Conservation (phyloP, 1,284 basidiomycete genomes). For the Caloboletus firmus region DNA sequence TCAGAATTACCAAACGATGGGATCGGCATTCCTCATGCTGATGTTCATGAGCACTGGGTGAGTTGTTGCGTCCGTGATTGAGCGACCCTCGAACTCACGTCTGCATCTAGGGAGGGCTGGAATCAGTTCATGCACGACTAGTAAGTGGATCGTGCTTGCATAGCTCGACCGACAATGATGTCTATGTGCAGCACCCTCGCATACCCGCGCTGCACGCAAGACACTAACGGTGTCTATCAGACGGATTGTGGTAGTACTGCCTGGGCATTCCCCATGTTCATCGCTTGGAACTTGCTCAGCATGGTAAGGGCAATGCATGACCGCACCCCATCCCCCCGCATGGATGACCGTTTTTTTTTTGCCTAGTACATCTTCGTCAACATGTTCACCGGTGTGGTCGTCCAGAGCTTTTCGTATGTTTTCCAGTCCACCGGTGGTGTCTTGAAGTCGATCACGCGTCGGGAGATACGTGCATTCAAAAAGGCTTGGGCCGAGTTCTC, state of each 20-base stretch:
- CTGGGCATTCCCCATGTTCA: slow-evolving; percentile 90
- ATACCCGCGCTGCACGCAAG: slow-evolving; percentile 80
- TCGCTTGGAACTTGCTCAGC: slow-evolving; percentile 94
- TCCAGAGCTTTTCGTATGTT: slow-evolving; percentile 96
- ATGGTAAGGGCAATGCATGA: slow-evolving; percentile 63
- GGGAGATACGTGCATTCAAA: slow-evolving; percentile 93
- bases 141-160: slow-evolving; percentile 47
- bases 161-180: slow-evolving; percentile 6
- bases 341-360: slow-evolving; percentile 2
- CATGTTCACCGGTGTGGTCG: slow-evolving; percentile 94
- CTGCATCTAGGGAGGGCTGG: slow-evolving; percentile 75
- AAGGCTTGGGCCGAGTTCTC: slow-evolving; percentile 90
- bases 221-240: slow-evolving; percentile 44
- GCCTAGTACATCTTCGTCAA: slow-evolving; percentile 90
- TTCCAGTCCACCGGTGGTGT: slow-evolving; percentile 87
- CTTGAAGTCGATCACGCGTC: slow-evolving; percentile 75
- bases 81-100: slow-evolving; percentile 5
- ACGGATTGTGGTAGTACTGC: slow-evolving; percentile 88
- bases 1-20: slow-evolving; percentile 83
- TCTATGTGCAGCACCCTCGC: slow-evolving; percentile 56
- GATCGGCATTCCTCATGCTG: slow-evolving; percentile 84
- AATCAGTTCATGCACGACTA: slow-evolving; percentile 96
- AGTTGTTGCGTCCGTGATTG: slow-evolving; percentile 24
- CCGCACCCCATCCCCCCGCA: background rate
- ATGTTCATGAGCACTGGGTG: slow-evolving; percentile 76